Evolutionary conservation across 164 flowering plant genomes (phyloP), one percentile per base, ranked within the genome.

Genomic region (Umbilicus rupestris): DNA sequence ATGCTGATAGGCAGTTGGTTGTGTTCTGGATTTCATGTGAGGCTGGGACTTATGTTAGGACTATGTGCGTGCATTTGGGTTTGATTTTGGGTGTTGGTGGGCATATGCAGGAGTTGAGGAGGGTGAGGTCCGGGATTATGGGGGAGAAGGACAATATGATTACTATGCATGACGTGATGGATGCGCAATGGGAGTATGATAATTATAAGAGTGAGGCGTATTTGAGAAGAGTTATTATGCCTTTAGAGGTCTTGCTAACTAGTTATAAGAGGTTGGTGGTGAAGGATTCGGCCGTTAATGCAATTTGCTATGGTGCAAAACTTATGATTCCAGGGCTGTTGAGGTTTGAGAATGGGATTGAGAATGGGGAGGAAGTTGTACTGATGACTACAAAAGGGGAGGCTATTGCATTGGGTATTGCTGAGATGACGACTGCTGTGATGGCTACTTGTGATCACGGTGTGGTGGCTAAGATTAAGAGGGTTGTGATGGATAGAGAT

Each of bases 391-490:
- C 90, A 0, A 88, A 88, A 64, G 94, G 90, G 17, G 94, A 88
- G 70, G 94, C 94, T 0, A 75, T 88, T 79, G 90, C 94, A 0
- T 57, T 88, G 75, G 94, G 90, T 19, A 84, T 88, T 44, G 87
- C 94, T 0, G 87, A 88, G 76, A 88, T 88, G 94, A 88, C 94
- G 0, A 88, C 94, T 0, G 85, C 94, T 0, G 94, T 88, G 15
- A 88, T 88, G 86, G 90, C 90, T 0, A 86, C 94, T 19, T 88
- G 94, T 72, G 94, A 88, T 72, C 94, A 88, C 47, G 90, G 90
- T 19, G 84, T 81, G 12, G 94, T 88, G 62, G 94, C 94, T 0
- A 88, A 69, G 80, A 88, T 88, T 67, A 88, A 88, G 83, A 81
- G 94, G 79, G 94, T 88, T 33, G 94, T 88, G 63, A 88, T 88